Evolutionary conservation across 768 basidiomycete genomes (phyloP), one percentile per base, ranked within the genome.

Genomic region (Kwoniella sp.): DNA sequence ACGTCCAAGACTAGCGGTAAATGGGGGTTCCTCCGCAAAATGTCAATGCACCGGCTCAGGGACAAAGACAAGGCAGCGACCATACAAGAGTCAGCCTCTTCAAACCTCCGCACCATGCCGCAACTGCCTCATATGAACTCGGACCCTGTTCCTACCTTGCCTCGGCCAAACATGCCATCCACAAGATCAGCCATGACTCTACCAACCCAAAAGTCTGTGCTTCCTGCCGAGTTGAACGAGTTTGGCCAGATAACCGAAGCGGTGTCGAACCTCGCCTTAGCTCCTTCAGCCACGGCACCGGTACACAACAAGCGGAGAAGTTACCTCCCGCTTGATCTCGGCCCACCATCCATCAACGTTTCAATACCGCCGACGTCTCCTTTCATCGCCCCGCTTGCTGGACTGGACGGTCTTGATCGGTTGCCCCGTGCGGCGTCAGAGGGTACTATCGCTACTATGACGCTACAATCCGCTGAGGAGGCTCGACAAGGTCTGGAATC

Each of bases 21-120:
- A 50, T 93, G 92, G 91, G 90, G 91, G 3, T 93, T 96, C 77
- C 77, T 96, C 53, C 89, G 91, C 77, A 96, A 96, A 77, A 95
- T 96, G 90, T 93, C 90, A 5, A 93, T 92, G 89, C 86, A 89
- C 12, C 89, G 87, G 73, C 85, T 93, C 77, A 83, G 83, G 63
- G 44, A 42, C 15, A 48, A 38, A 19, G 62, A 66, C 38, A 63
- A 64, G 53, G 23, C 49, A 5, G 46, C 41, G 17, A 48, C 54
- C 5, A 37, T 66, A 9, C 45, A 59, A 8, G 50, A 59, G 0
- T 65, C 66, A 8, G 63, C 66, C 0, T 53, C 61, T 14, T 57
- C 57, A n/a, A 63, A 66, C 38, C 31, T 68, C 38, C 53, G 57
- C 31, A 47, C 50, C 7, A 45, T 45, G 39, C 56, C 61, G 19